These are phyloP conservation scores for Buxus sempervirens DNA, from an alignment of 164 flowering plant species.

Conservation along the genomic window DNA sequence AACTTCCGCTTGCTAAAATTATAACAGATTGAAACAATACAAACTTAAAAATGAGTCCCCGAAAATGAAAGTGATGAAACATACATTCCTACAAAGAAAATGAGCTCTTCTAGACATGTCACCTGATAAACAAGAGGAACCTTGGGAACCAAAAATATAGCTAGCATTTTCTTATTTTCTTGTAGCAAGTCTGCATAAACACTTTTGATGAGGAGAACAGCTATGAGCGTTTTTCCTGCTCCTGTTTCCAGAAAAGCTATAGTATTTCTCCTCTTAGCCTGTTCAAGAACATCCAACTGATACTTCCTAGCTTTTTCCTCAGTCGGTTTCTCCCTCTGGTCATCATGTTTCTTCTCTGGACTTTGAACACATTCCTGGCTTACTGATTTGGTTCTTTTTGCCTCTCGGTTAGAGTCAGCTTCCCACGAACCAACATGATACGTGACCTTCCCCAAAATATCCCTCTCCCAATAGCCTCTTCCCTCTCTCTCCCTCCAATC, in stretches of 20 bases:
- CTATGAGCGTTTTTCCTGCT: slow-evolving; percentile 95
- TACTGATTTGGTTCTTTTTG: slow-evolving; percentile 31
- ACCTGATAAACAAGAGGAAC: slow-evolving; percentile 99
- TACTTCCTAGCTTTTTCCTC: slow-evolving; percentile 87
- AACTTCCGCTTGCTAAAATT: slow-evolving; percentile 95
- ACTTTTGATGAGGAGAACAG: slow-evolving; percentile 89
- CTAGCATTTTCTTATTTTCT: slow-evolving; percentile 73
- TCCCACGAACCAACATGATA: slow-evolving; percentile 74
- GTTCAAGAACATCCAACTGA: slow-evolving; percentile 96
- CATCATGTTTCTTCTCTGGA: slow-evolving; percentile 45
- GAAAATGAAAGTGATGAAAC: not conserved
- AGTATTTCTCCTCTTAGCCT: slow-evolving; percentile 86
- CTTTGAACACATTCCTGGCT: slow-evolving; percentile 30
- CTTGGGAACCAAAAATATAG: slow-evolving; percentile 97
- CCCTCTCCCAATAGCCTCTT: slow-evolving; percentile 96
- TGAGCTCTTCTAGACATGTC: slow-evolving; percentile 3
- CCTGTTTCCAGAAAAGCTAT: slow-evolving; percentile 99
- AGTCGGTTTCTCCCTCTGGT: slow-evolving; percentile 47
- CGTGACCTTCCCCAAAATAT: slow-evolving; percentile 56
- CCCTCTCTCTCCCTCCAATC: slow-evolving; percentile 55
- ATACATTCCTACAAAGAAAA: not conserved
- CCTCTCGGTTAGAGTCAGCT: slow-evolving; percentile 43
- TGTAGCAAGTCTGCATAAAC: slow-evolving; percentile 42
- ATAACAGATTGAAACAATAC: slow-evolving; percentile 10
- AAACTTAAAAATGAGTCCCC: not conserved